Percentiles rank a stretch among this genome's conserved stretches.
phyloP scores from a whole-genome alignment of 495 filamentous ascomycete genomes.

The Corynascus novoguineensis region DNA sequence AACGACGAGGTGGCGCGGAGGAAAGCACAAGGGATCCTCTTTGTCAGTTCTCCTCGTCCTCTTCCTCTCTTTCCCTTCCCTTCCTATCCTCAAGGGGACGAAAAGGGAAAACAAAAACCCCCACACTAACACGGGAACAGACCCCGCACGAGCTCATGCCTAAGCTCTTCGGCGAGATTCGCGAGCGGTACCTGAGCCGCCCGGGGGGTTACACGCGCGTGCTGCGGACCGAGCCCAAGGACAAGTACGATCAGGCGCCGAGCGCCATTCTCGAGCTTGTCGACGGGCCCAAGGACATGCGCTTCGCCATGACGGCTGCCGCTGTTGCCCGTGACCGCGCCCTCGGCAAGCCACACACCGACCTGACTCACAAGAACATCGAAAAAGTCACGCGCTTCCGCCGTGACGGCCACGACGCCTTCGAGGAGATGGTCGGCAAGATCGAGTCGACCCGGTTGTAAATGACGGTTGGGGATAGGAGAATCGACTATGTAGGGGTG shows the following conservation, averaged over 20 bases:
- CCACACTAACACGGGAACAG: constrained; percentile 14
- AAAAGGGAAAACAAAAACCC: background rate
- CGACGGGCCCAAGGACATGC: constrained; percentile 90
- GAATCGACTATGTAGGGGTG: too few relatives aligned
- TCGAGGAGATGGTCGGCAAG: constrained; percentile 67
- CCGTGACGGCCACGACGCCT: constrained; percentile 54
- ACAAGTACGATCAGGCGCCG: constrained; percentile 73
- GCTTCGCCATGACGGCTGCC: constrained; percentile 85
- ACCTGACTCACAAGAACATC: constrained; percentile 71
- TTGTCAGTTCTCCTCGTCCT: constrained; percentile 52
- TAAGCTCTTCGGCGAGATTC: constrained; percentile 80
- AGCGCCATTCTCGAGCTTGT: constrained; percentile 94
- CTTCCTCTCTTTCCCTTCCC: background rate
- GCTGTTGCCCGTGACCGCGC: constrained; percentile 60
- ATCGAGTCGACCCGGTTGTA: constrained; percentile 40
- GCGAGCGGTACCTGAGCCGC: constrained; percentile 70
- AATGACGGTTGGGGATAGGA: background rate
- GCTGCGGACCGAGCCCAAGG: constrained; percentile 73
- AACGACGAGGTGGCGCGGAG: constrained; percentile 70
- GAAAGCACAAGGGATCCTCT: constrained; percentile 70
- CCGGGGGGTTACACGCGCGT: constrained; percentile 94
- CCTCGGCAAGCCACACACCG: constrained; percentile 49
- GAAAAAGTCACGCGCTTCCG: constrained; percentile 80
- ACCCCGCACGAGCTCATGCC: constrained; percentile 63
- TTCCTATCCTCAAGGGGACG: background rate